These are phyloP conservation scores for Delitschia confertaspora DNA, from an alignment of 495 filamentous ascomycete genomes.

Conservation along the genomic window DNA sequence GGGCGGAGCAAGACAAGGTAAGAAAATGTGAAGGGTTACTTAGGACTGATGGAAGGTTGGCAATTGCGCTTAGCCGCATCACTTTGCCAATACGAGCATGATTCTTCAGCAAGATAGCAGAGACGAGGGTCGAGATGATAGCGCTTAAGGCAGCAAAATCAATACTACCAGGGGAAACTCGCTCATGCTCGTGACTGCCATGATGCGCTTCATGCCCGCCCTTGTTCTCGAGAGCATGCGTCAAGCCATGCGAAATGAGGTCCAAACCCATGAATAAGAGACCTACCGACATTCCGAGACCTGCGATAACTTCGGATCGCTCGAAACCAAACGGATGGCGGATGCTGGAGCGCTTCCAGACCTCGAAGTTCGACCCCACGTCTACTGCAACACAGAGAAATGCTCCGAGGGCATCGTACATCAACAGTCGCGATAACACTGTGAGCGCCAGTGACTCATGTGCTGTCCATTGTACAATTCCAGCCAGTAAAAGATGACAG, in stretches of 20 bases:
- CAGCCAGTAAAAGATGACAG: conserved; percentile 73
- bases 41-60: conserved; percentile 68
- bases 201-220: conserved; percentile 61
- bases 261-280: conserved; percentile 95
- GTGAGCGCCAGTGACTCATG: conserved; percentile 87
- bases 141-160: conserved; percentile 78
- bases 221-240: conserved; percentile 66
- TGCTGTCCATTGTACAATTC: conserved; percentile 73
- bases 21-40: conserved; percentile 91
- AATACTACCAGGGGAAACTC: conserved; percentile 63
- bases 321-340: conserved; percentile 85
- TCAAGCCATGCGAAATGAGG: conserved; percentile 81
- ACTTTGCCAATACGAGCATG: conserved; percentile 85
- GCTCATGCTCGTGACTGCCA: conserved; percentile 49
- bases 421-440: conserved; percentile 81
- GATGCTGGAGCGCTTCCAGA: conserved; percentile 89
- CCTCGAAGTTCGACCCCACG: conserved; percentile 89
- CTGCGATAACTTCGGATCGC: conserved; percentile 84
- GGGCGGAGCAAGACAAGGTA: conserved; percentile 70
- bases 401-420: conserved; percentile 89
- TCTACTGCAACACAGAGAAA: conserved; percentile 90
- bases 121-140: conserved; percentile 80
- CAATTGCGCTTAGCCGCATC: conserved; percentile 73
- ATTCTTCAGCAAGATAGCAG: conserved; percentile 79
- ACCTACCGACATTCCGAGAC: conserved; percentile 94